phyloP scores from a whole-genome alignment of 768 basidiomycete species.

The Xerocomellus chrysenteron region DNA sequence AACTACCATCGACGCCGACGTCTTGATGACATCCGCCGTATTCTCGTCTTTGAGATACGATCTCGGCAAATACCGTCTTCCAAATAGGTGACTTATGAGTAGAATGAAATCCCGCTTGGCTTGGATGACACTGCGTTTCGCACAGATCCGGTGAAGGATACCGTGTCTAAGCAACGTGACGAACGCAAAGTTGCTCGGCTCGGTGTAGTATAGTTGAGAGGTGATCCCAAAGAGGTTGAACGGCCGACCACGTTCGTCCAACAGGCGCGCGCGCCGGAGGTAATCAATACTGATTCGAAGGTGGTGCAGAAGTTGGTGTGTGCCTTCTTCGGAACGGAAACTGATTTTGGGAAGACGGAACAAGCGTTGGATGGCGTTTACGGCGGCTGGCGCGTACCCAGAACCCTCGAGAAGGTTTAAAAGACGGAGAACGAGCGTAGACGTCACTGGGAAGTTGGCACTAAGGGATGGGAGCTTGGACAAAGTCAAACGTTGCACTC shows the following conservation, averaged over 20 bases:
- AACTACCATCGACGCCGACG: conserved; percentile 56
- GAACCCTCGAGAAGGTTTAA: conserved; percentile 68
- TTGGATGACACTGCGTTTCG: conserved; percentile 33
- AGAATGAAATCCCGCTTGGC: conserved; percentile 53
- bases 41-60: conserved; percentile 41
- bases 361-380: conserved; percentile 49
- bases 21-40: conserved; percentile 35
- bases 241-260: conserved; percentile 54
- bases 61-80: conserved; percentile 52
- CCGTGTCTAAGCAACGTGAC: conserved; percentile 57
- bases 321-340: conserved; percentile 54
- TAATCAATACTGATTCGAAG: conserved; percentile 72
- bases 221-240: conserved; percentile 56
- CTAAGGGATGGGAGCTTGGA: conserved; percentile 62
- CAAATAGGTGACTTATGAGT: conserved; percentile 65
- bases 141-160: conserved; percentile 57
- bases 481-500: conserved; percentile 60
- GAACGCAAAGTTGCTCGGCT: conserved; percentile 70
- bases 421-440: conserved; percentile 62
- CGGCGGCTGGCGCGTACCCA: conserved; percentile 45
- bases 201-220: conserved; percentile 59
- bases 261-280: conserved; percentile 53
- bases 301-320: conserved; percentile 60
- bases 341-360: conserved; percentile 58
- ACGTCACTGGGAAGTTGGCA: conserved; percentile 65